Evolutionary conservation across 2,329 filamentous ascomycete species (phyloP), one percentile per base, ranked within the genome.

Genomic region (Monilinia laxa): DNA sequence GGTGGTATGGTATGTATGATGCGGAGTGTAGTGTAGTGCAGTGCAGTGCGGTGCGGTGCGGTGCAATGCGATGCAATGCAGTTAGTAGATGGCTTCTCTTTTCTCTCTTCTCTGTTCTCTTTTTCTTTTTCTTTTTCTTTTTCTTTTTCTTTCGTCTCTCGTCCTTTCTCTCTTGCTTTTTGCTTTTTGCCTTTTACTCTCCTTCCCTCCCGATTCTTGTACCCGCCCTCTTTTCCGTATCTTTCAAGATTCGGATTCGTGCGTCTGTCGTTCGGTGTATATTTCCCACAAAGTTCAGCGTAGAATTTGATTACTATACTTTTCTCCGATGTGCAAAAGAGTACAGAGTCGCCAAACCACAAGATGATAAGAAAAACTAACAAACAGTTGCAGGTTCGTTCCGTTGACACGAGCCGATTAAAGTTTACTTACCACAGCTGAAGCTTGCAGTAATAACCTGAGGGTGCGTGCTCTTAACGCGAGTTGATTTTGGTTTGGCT

Each of bases 151-250:
- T 51, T 23, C 23, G n/a, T 4, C 25, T 59, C 10, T 51, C 53
- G 25, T 42, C 16, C 45, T 63, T 47, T 28, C 52, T 56, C 40
- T 42, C 28, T 28, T 28, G 28, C 28, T 9, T 42, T 16, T 28
- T 28, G 28, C 28, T 9, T 42, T 16, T 42, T 58, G 64, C 40
- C 18, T 20, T 47, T 16, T 16, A 1, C 40, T 16, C 16, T 42
- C 16, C 51, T 62, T 62, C 40, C 67, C 54, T 66, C 47, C 66
- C 59, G 64, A 66, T 65, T 51, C 56, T 68, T 64, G 58, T 68
- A 57, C 59, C 62, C 59, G 55, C 47, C 58, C 42, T 42, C 42
- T 42, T 59, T 67, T 64, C 59, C 64, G 65, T 62, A 60, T 60
- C 54, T 52, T 62, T 51, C 59, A 38, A 38, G 28, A 51, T 62